Percentiles rank a stretch among this genome's conserved stretches.
These are phyloP conservation scores for Bonnemaisonia californica DNA, from an alignment of 31 red algal genomes.

Conservation along the genomic window DNA sequence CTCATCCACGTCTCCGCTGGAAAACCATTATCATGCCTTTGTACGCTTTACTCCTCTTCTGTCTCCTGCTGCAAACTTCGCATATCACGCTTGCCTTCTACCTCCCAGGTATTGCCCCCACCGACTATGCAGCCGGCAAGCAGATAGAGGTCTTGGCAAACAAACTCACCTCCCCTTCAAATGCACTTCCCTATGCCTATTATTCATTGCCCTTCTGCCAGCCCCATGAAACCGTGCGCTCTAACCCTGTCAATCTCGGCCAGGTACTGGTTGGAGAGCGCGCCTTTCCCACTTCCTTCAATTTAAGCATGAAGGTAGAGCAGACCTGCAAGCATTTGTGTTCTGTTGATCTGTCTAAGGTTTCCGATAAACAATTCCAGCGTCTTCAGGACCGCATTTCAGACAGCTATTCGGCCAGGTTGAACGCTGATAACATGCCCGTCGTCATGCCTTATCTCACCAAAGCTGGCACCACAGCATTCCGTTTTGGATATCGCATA, in stretches of 20 bases:
- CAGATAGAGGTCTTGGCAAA: conserved; percentile 77
- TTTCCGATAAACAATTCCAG: conserved; percentile 12
- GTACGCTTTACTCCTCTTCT: background rate
- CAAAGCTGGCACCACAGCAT: conserved; percentile 23
- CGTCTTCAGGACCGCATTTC: conserved; percentile 49
- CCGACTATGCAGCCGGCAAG: conserved; percentile 69
- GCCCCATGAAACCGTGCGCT: conserved; percentile 25
- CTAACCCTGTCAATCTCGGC: conserved; percentile 75
- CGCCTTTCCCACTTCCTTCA: conserved; percentile 66
- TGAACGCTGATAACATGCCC: conserved; percentile 92
- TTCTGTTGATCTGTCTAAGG: conserved; percentile 29
- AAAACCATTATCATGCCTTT: too few relatives aligned
- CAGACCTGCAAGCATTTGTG: conserved; percentile 73
- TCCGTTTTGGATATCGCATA: conserved; percentile 68
- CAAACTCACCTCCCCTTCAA: conserved; percentile 70
- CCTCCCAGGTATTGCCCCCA: conserved; percentile 82
- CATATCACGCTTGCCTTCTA: conserved; percentile 49
- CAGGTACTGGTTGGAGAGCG: conserved; percentile 84
- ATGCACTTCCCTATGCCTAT: conserved; percentile 60
- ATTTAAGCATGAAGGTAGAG: conserved; percentile 67
- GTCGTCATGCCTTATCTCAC: conserved; percentile 57
- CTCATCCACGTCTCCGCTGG: too few relatives aligned
- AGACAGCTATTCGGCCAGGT: conserved; percentile 71
- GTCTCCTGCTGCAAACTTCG: background rate
- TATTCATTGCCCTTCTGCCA: conserved; percentile 80